Evolutionary conservation across 306 rosid genomes (phyloP), one percentile per base, ranked within the genome.

Genomic region (Bauhinia variegata): DNA sequence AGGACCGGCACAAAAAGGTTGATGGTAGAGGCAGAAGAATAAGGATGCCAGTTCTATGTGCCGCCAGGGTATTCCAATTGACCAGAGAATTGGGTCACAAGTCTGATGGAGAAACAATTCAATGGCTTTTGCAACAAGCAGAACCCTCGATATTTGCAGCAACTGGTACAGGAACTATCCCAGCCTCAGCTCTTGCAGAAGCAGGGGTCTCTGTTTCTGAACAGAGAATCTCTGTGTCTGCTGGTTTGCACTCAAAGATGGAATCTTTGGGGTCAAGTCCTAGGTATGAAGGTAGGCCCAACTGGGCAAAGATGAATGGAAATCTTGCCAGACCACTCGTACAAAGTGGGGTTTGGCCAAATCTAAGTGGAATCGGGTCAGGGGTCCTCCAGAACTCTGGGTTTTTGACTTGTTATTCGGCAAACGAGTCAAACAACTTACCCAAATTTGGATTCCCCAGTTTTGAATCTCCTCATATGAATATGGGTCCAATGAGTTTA

Each of bases 21-120:
- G 85, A 80, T 17, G 88, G 88, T 11, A 67, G 88, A 51, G 88
- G 88, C 2, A 71, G 85, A 42, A 76, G 88, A 60, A 83, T 83
- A 58, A 72, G 88, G 60, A 83, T 83, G 88, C 88, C 88, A 1
- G 85, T 85, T 23, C 81, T 83, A 2, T 83, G 88, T 11, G 85
- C 88, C 1, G 88, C 88, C 14, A 80, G 88, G 15, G 88, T 83
- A 18, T 83, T 83, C 50, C 88, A 83, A 42, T 39, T 83, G 23
- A 83, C 84, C 2, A 74, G 84, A 54, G 84, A 82, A 63, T 68
- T 82, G 46, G 87, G 87, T 23, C 28, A 23, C 28, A 23, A 23
- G 28, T 23, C 28, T 23, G 28, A 23, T 23, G 28, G 28, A 1
- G 87, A 83, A 7, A 83, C 87, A 10, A 83, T 83, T n/a, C 85